Base-by-base conservation (phyloP, 148 eudicot species). In the Silene latifolia region DNA sequence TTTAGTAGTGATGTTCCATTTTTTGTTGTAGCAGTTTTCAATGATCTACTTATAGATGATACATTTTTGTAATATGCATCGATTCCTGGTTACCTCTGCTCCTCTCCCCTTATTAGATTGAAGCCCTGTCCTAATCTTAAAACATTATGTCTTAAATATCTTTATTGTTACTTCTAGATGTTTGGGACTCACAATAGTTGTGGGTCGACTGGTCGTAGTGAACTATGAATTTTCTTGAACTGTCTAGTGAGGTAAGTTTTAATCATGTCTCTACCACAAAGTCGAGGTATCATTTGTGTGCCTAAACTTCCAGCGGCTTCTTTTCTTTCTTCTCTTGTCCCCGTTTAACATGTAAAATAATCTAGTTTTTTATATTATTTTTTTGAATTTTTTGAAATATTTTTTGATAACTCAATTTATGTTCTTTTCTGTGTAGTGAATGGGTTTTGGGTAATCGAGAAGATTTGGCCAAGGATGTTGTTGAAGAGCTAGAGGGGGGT, bases 381-480 rank as follows among this genome's bases (percentile, higher is more conserved):
- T 54, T 15, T 56, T 15, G 18, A 13, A 13, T 15, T 13, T 62
- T 2, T 12, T 2, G n/a, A 5, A 25, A 27, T 4, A 8, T 7
- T 18, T 20, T 56, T 23, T 54, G 13, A 20, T 29, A 18, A 47
- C 25, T 67, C 20, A 67, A 21, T 51, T 67, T 20, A 39, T 67
- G 23, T 76, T 6, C 57, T 79, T 21, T 46, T 57, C 63, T 78
- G 51, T 87, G 89, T 86, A 95, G 98, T 79, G 96, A 95, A 83
- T 95, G 97, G 98, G 98, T 92, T 77, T 86, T 92, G 39, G 98
- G 98, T 76, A 92, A 90, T 83, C 92, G 97, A 25, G 98, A 95
- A 77, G 98, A 95, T 85, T 81, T 95, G 86, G 97, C 85, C 57
- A 95, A 95, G 81, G 90, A 92, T 84, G 84, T 95, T 68, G 83